A percentile compares a stretch with the other conserved stretches of the same genome.
These are phyloP conservation scores for Calendula officinalis DNA, from an alignment of 129 eudicot genomes.

Conservation along the genomic window DNA sequence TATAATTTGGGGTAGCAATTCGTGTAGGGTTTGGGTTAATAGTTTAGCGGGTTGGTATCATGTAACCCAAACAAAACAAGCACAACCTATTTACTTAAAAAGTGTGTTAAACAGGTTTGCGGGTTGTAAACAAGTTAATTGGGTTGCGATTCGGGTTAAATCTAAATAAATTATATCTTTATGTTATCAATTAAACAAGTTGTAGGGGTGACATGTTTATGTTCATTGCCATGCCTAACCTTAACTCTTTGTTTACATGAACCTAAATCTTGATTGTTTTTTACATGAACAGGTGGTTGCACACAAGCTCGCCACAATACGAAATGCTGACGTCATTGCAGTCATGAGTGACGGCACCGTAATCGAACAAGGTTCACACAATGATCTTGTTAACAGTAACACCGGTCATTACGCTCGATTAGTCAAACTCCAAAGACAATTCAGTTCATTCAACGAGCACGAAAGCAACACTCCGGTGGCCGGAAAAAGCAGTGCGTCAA, in stretches of 20 bases:
- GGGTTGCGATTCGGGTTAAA: too few relatives aligned
- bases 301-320: slow-evolving; percentile 85
- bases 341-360: slow-evolving; percentile 65
- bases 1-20: too few relatives aligned
- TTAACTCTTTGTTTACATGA: not conserved
- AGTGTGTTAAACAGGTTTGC: too few relatives aligned
- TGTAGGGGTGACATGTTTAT: too few relatives aligned
- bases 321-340: slow-evolving; percentile 82
- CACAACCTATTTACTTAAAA: too few relatives aligned
- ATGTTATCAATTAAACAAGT: too few relatives aligned
- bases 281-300: slow-evolving; percentile 67
- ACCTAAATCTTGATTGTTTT: not conserved
- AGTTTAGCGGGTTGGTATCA: too few relatives aligned
- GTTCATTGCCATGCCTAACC: too few relatives aligned
- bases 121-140: too few relatives aligned
- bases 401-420: slow-evolving; percentile 73
- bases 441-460: slow-evolving; percentile 48
- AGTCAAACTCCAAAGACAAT: slow-evolving; percentile 72
- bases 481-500: slow-evolving; percentile 63
- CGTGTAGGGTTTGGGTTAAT: too few relatives aligned
- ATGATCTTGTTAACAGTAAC: slow-evolving; percentile 41
- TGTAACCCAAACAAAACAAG: too few relatives aligned
- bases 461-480: slow-evolving; percentile 39
- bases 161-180: too few relatives aligned
- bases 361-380: slow-evolving; percentile 72